Evolutionary conservation across 208 protist genomes (phyloP), one percentile per base, ranked within the genome.

Genomic region (Acanthamoeba sp.): DNA sequence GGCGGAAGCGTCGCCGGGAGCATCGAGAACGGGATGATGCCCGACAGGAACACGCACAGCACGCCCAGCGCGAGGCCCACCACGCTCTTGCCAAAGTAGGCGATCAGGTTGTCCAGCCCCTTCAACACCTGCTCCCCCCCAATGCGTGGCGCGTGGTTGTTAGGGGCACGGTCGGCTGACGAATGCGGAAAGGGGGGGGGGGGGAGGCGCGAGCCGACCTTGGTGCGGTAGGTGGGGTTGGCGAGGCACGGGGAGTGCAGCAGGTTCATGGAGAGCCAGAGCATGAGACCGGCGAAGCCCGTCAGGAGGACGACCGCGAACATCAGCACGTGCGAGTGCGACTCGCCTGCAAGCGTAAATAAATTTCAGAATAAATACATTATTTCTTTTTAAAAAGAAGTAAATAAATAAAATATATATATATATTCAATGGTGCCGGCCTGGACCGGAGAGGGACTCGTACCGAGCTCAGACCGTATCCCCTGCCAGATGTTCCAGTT

Each of bases 401-500:
- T n/a, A n/a, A n/a, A n/a, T n/a, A n/a, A n/a, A n/a, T n/a, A n/a
- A n/a, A n/a, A n/a, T n/a, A n/a, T n/a, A n/a, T n/a, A n/a, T n/a
- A n/a, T n/a, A n/a, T n/a, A n/a, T n/a, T n/a, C n/a, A n/a, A n/a
- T n/a, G n/a, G n/a, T n/a, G n/a, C n/a, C n/a, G n/a, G n/a, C n/a
- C n/a, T n/a, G n/a, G n/a, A n/a, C n/a, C n/a, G n/a, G n/a, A n/a
- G 27, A 71, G 36, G 27, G 7, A 24, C n/a, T 9, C 32, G 42
- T 71, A 71, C 57, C 85, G 0, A 93, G 59, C 29, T 93, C 87
- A 20, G 36, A 36, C 12, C 59, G 59, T 24, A 93, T 93, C 20
- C 38, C 38, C 45, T 76, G 87, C 87, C 87, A 93, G 9, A 52
- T 0, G 59, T 91, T 71, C 93, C 93, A 94, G 52, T 91, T 94